Evolutionary conservation across 345 rosid species (phyloP), one percentile per base, ranked within the genome.

Genomic region (Combretum micranthum): DNA sequence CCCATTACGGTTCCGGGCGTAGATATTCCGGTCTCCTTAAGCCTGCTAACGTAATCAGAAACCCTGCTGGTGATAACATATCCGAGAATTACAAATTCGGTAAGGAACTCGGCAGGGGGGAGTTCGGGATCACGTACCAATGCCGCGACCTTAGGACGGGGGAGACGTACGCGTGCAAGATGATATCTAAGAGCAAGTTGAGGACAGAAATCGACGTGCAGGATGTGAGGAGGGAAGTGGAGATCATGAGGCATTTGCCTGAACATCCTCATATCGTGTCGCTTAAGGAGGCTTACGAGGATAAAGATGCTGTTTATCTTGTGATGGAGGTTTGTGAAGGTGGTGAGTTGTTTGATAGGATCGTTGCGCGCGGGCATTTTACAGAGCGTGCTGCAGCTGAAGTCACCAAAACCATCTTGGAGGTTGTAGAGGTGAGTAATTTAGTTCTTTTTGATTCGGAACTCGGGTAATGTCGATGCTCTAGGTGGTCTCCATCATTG

Each of bases 281-380:
- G 52, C 81, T 73, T 64, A 82, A 73, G 61, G 97, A 93, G 72
- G 96, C 96, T 3, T 86, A 70, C 7, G 99, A 93, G 65, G 96
- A 93, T 68, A 62, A 47, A 54, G 91, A 88, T 9, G 86, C 82
- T 0, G 76, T 87, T 50, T 85, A 85, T 66, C 74, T 93, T 56
- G 90, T 93, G 0, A 89, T 89, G 99, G 97, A 93, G 83, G 73
- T 86, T 51, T 93, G 99, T 48, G 74, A 79, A 61, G 99, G 96
- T 2, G 97, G 97, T 3, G 99, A 89, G 72, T 86, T 86, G 43
- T 93, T 93, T 47, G 90, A 89, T 50, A 64, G 99, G 62, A 93
- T 93, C 22, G 88, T 89, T 20, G 63, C 90, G 15, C 75, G 81
- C 65, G 88, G 97, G 0, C 94, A 85, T 75, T 83, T 85, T 67